Evolutionary conservation across 148 eudicot species (phyloP).

Genomic region (Rhododendron molle): DNA sequence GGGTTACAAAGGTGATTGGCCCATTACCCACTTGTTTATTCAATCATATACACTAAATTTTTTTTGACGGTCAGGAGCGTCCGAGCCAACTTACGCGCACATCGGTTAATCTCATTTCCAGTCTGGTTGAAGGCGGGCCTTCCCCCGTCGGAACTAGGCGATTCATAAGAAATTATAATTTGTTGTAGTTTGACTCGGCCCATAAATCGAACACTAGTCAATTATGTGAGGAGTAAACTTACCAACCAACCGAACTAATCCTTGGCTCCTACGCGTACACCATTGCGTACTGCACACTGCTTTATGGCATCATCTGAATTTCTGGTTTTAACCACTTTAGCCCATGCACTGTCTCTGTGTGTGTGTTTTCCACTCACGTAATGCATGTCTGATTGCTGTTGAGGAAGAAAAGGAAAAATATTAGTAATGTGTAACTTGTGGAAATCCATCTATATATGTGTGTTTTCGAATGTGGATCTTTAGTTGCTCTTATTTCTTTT

Average conservation of each 20-base stretch:
- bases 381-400: neutral
- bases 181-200: no score
- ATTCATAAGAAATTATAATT: no score
- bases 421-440: neutral
- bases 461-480: neutral
- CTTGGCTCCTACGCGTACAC: neutral
- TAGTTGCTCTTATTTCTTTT: neutral
- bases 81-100: neutral
- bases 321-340: conserved; percentile 10
- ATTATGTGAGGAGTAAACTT: neutral
- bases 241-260: neutral
- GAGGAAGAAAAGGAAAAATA: neutral
- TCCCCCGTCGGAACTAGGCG: no score
- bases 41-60: neutral
- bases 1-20: conserved; percentile 25
- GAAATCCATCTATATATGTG: neutral
- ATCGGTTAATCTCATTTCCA: rapidly evolving
- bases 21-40: conserved; percentile 33
- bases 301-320: conserved; percentile 15
- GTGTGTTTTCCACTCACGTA: neutral
- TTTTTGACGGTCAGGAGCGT: neutral
- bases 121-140: neutral
- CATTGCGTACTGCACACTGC: neutral
- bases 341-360: conserved; percentile 10
- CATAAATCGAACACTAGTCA: no score